A percentile compares a stretch with the other conserved stretches of the same genome.
Evolutionary conservation across 139 green algal genomes (phyloP).

Genomic region (Parachlorella kessleri): DNA sequence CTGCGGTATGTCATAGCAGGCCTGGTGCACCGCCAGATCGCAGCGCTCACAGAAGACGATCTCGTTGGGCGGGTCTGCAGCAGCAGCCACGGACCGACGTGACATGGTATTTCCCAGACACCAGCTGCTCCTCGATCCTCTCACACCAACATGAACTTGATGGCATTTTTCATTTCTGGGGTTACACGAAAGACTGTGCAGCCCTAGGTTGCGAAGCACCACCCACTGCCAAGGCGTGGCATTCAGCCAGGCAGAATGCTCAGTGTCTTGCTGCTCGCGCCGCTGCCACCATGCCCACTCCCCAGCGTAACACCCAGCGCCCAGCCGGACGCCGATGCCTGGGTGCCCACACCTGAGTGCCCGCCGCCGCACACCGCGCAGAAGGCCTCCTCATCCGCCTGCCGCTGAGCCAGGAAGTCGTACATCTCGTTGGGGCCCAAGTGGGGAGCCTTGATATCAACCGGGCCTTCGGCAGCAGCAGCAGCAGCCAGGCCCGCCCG

Average conservation of each 20-base stretch:
- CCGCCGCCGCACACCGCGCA: conserved; percentile 89
- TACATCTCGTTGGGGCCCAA: conserved; percentile 13
- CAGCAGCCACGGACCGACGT: too few species aligned
- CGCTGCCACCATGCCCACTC: too few species aligned
- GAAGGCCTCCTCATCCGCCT: conserved; percentile 80
- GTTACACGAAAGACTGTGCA: too few species aligned
- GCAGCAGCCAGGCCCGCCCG: neutral
- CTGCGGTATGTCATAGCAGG: conserved; percentile 76
- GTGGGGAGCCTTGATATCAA: neutral
- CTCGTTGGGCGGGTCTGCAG: conserved; percentile 66
- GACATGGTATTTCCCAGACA: too few species aligned
- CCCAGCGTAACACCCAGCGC: neutral
- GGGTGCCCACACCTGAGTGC: conserved; percentile 48
- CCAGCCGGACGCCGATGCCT: neutral
- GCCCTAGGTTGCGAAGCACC: too few species aligned
- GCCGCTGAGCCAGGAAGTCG: conserved; percentile 45
- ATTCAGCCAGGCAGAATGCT: too few species aligned
- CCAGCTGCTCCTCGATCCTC: too few species aligned
- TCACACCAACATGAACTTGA: too few species aligned
- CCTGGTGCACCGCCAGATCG: conserved; percentile 91
- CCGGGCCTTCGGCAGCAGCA: neutral
- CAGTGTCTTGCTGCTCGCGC: too few species aligned
- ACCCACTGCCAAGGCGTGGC: too few species aligned
- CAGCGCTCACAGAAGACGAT: conserved; percentile 96
- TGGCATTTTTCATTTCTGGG: too few species aligned